phyloP scores from a whole-genome alignment of 1,139 yeast genomes.

The Yamadazyma atlantica region DNA sequence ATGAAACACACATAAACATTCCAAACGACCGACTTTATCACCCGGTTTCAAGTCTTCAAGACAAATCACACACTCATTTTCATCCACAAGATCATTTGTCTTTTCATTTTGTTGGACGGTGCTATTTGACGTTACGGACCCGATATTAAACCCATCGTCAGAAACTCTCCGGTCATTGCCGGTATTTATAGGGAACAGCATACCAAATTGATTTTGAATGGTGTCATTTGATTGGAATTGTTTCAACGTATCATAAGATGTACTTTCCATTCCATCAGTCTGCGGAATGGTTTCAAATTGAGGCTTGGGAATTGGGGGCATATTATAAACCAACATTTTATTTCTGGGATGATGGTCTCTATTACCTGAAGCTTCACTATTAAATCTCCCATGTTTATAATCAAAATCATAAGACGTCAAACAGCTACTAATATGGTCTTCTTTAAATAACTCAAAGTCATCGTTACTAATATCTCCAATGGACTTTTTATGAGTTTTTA shows the following conservation, averaged over 20 bases:
- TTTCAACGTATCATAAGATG: constrained; percentile 17
- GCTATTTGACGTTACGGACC: constrained; percentile 25
- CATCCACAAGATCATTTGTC: constrained; percentile 29
- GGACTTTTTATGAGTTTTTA: constrained; percentile 27
- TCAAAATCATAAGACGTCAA: constrained; percentile 64
- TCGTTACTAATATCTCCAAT: constrained; percentile 20
- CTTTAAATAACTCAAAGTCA: constrained; percentile 52
- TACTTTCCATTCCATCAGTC: constrained; percentile 8
- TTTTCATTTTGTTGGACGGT: constrained; percentile 26
- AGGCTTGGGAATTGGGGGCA: constrained; percentile 57
- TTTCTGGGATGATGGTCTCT: constrained; percentile 42
- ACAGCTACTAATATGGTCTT: constrained; percentile 70
- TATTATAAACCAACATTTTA: constrained; percentile 81
- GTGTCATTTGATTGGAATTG: constrained; percentile 3
- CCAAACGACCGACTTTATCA: constrained; percentile 86
- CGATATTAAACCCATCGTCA: constrained; percentile 13
- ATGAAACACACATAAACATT: constrained; percentile 93
- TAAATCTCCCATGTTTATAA: constrained; percentile 53
- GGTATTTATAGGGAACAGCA: background rate
- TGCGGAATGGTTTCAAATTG: constrained; percentile 34
- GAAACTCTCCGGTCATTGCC: constrained; percentile 3
- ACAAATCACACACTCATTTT: constrained; percentile 87
- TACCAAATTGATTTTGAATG: background rate
- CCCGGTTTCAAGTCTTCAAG: constrained; percentile 85
- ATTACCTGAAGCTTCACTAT: constrained; percentile 31